Evolutionary conservation across 2,329 filamentous ascomycete species (phyloP), one percentile per base, ranked within the genome.

Genomic region (Gaeumannomyces tritici): DNA sequence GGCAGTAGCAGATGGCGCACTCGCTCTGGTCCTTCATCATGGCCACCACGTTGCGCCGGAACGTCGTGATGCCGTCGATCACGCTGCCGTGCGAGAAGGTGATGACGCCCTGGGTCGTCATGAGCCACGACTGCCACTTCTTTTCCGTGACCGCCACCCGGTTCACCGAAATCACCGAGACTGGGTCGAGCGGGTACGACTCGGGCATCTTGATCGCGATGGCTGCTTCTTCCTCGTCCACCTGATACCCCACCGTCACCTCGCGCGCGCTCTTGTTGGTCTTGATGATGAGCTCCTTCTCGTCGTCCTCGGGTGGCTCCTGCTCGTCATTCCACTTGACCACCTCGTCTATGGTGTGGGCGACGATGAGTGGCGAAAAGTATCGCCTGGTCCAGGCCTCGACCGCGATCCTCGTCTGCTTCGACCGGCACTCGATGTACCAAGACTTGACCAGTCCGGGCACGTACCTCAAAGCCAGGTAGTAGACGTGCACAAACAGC

Each of bases 1-100:
- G 92, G 64, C 88, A 92, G 78, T 98, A 98, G 79, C 93, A 98
- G 72, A 98, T 98, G 12, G 95, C 91, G 72, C 95, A 99, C 74
- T 99, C 95, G 26, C 84, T 90, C 75, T 98, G 93, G 47, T 93
- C 95, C 77, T 96, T 95, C 67, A 99, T 82, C 4, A 91, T 90
- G 1, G 91, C 91, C 18, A 88, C 84, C 15, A 99, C 88, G 73
- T 98, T 98, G 66, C 88, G 85, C 66, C 90, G 86, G 80, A 96
- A 98, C 11, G 91, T 87, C 15, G 88, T 81, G 33, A 99, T 79
- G 1, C 93, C 95, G 68, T 98, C 93, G 62, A 93, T 89, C 63
- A 99, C 85, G 71, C 85, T 90, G 62, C 92, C 92, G 70, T 95
- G 93, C 80, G 91, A 90, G 71, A 98, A 96, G 55, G 91, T 93